Evolutionary conservation across 2,329 filamentous ascomycete species (phyloP), one percentile per base, ranked within the genome.

Genomic region (Talaromyces marneffei): DNA sequence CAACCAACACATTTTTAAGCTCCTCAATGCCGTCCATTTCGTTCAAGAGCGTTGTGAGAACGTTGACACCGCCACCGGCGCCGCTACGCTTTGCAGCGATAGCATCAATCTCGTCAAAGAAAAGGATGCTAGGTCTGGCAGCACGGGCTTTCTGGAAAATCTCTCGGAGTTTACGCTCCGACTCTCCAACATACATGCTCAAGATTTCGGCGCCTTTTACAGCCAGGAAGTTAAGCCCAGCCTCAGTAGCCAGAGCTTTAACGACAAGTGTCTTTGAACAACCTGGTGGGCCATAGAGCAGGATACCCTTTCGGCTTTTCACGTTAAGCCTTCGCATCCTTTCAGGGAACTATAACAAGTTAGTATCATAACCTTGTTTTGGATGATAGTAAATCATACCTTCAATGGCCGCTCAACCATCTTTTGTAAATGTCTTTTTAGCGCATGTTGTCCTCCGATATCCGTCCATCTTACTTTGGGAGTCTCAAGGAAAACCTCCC

Each of bases 181-280:
- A 93, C 74, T 97, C 93, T 64, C 93, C 93, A 18, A 97, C 92
- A 75, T 97, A 97, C 90, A 96, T 96, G 77, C 92, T 95, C 63
- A 96, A 86, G 12, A 97, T 84, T 75, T 97, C 93, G 37, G 91
- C 91, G 27, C 92, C 93, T 77, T 97, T 96, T 66, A 97, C 90
- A 8, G 92, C 89, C 71, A 97, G 87, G 80, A 97, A 97, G 74
- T 97, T 97, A 75, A 95, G 87, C 3, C 89, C 89, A 31, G 90
- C 91, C 73, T 95, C 92, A 6, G 91, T 96, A 16, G 93, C 93
- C 67, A 96, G 85, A 29, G 93, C 93, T 72, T 96, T 92, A 0
- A 93, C 93, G 0, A 87, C 91, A 72, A 97, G 85, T 0, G 93
- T 97, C 77, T 97, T 97, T 65, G 92, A 95, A 76, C 93, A 97